A percentile compares a stretch with the other conserved stretches of the same genome.
Evolutionary conservation across 2,329 filamentous ascomycete species (phyloP).

Genomic region (Beauveria varroae): DNA sequence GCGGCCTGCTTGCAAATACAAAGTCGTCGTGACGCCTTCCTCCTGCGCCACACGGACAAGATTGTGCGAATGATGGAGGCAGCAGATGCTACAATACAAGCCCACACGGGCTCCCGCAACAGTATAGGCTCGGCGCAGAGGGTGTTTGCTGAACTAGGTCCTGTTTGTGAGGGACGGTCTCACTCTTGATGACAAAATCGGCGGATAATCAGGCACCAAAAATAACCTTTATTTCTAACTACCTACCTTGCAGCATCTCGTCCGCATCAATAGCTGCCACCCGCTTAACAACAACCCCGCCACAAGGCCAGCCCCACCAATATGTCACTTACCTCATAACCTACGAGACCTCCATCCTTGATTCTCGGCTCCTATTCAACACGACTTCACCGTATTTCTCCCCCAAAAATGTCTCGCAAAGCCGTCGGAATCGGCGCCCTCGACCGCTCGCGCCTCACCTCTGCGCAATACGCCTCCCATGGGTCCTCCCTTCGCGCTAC

Average conservation of each 20-base stretch:
- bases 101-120: background rate
- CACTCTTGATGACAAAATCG: no score
- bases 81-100: background rate
- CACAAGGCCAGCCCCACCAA: background rate
- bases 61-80: background rate
- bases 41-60: background rate
- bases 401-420: slow-evolving; percentile 41
- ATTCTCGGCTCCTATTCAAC: background rate
- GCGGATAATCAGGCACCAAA: no score
- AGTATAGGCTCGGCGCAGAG: background rate
- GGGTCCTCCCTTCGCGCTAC: slow-evolving; percentile 77
- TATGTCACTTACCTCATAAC: background rate
- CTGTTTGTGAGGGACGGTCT: no score
- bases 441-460: slow-evolving; percentile 74
- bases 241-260: background rate
- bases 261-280: background rate
- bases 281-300: background rate
- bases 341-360: background rate
- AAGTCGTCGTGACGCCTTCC: background rate
- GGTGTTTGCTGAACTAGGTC: background rate
- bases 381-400: background rate
- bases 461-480: slow-evolving; percentile 84
- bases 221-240: no score
- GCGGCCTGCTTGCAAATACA: background rate
- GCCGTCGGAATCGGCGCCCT: slow-evolving; percentile 89